A percentile compares a stretch with the other conserved stretches of the same genome.
Conservation (phyloP, 495 filamentous ascomycete genomes). For the Penicillium angulare region DNA sequence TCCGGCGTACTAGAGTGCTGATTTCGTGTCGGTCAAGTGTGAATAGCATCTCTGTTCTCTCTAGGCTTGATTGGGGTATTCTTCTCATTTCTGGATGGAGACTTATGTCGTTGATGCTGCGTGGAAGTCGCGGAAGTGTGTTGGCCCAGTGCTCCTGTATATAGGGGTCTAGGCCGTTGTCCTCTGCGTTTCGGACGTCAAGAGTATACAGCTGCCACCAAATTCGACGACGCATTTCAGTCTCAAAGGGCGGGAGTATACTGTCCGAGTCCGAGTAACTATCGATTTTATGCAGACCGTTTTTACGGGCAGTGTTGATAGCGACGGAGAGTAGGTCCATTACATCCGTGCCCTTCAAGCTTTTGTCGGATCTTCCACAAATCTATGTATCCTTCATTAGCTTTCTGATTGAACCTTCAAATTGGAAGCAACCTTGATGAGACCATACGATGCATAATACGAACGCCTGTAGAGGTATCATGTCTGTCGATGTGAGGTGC, state of each 20-base stretch:
- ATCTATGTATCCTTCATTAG: constrained; percentile 9
- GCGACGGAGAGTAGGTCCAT: constrained; percentile 58
- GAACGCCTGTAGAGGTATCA: constrained; percentile 68
- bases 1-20: constrained; percentile 30
- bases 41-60: constrained; percentile 75
- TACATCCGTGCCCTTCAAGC: constrained; percentile 50
- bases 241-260: constrained; percentile 60
- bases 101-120: constrained; percentile 69
- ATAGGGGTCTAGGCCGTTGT: constrained; percentile 66
- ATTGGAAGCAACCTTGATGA: too few species aligned
- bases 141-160: constrained; percentile 57
- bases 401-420: too few species aligned
- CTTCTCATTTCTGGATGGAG: constrained; percentile 58
- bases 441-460: constrained; percentile 57
- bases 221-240: constrained; percentile 70
- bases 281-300: constrained; percentile 66
- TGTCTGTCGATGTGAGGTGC: constrained; percentile 62
- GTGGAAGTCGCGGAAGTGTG: constrained; percentile 59
- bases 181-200: constrained; percentile 68
- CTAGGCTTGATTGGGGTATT: constrained; percentile 47
- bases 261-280: too few species aligned
- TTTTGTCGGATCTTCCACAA: constrained; percentile 52
- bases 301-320: constrained; percentile 66
- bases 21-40: constrained; percentile 61
- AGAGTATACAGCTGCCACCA: constrained; percentile 75